These are phyloP conservation scores for Exidia glandulosa DNA, from an alignment of 768 basidiomycete species.

Conservation along the genomic window DNA sequence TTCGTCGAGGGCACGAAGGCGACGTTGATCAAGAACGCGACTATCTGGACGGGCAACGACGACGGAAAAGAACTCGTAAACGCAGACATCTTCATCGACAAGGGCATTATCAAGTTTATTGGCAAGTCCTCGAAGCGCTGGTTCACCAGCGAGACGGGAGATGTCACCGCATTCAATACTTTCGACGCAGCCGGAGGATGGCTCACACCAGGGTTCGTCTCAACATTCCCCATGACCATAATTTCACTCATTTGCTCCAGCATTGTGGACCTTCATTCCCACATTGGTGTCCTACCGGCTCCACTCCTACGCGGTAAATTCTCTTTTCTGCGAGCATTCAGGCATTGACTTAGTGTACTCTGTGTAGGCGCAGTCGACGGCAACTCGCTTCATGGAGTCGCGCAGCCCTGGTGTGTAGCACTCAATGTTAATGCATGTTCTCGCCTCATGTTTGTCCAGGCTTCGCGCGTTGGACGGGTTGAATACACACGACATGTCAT, in stretches of 20 bases:
- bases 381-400: constrained; percentile 56
- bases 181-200: constrained; percentile 52
- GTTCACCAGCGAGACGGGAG: too few species aligned
- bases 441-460: constrained; percentile 10
- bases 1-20: constrained; percentile 55
- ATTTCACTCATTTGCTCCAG: constrained; percentile 7
- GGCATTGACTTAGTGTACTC: neutral
- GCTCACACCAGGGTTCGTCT: constrained; percentile 50
- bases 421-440: neutral
- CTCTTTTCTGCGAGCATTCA: neutral
- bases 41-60: constrained; percentile 47
- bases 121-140: constrained; percentile 37
- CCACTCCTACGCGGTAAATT: constrained; percentile 40
- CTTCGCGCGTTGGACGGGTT: constrained; percentile 75
- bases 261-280: constrained; percentile 67
- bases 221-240: constrained; percentile 9
- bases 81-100: constrained; percentile 59
- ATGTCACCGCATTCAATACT: constrained; percentile 34
- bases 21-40: constrained; percentile 43
- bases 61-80: constrained; percentile 43
- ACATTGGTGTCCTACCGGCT: constrained; percentile 59
- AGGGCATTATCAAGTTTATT: constrained; percentile 48
- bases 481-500: constrained; percentile 75
- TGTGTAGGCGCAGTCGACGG: constrained; percentile 44
- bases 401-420: constrained; percentile 43